A percentile compares a stretch with the other conserved stretches of the same genome.
Conservation (phyloP, 805 yeast species). For the Zygosaccharomyces lentus region DNA sequence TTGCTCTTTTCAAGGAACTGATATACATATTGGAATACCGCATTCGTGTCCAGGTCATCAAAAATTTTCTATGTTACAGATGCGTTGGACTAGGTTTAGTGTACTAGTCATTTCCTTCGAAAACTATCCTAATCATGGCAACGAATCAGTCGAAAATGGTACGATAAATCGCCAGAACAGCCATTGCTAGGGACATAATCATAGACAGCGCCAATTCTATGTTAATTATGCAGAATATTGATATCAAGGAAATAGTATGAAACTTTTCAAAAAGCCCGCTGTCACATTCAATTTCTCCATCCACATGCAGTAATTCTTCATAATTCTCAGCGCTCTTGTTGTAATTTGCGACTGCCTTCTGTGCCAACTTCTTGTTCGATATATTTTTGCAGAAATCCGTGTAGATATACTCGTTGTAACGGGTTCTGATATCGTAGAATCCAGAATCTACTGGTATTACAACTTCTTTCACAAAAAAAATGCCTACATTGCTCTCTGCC, state of each 20-base stretch:
- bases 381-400: too few relatives aligned
- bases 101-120: too few relatives aligned
- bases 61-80: too few relatives aligned
- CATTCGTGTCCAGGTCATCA: too few relatives aligned
- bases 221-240: not conserved
- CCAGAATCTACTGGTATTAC: not conserved
- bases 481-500: too few relatives aligned
- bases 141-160: too few relatives aligned
- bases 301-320: not conserved
- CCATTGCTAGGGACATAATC: not conserved
- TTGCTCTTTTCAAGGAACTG: too few relatives aligned
- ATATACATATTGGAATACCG: too few relatives aligned
- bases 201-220: not conserved
- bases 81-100: too few relatives aligned
- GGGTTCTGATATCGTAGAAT: not conserved
- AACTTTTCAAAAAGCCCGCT: not conserved
- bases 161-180: too few relatives aligned
- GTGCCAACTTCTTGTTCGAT: not conserved
- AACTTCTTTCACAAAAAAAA: too few relatives aligned
- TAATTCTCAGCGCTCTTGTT: not conserved
- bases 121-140: too few relatives aligned
- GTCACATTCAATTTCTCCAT: not conserved
- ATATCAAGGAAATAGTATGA: not conserved
- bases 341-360: not conserved
- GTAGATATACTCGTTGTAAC: not conserved